These are phyloP conservation scores for Solanum megistacrolobum DNA, from an alignment of 257 asterid genomes.

Conservation along the genomic window DNA sequence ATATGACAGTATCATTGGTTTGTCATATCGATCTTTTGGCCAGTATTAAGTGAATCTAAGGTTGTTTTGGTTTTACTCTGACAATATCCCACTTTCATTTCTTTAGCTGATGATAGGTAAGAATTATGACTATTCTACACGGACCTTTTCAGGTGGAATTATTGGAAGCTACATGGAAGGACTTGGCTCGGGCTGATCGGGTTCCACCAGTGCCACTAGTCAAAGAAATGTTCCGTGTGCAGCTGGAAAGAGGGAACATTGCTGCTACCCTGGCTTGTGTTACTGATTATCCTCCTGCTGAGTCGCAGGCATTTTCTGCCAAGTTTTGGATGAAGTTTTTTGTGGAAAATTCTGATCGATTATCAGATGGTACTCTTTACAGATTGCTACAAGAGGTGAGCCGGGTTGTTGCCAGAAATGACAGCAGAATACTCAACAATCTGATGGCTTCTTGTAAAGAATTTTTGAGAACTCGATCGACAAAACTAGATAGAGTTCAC, in stretches of 20 bases:
- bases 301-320: conserved; percentile 40
- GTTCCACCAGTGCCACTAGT: conserved; percentile 49
- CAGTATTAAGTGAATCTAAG: background rate
- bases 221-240: conserved; percentile 50
- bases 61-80: background rate
- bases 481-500: background rate
- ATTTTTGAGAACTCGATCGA: conserved; percentile 14
- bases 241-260: conserved; percentile 40
- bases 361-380: conserved; percentile 25
- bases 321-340: conserved; percentile 66
- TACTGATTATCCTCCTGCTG: conserved; percentile 28
- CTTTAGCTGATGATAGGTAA: background rate
- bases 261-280: conserved; percentile 47
- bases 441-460: conserved; percentile 47
- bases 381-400: conserved; percentile 28
- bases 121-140: background rate
- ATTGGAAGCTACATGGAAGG: conserved; percentile 69
- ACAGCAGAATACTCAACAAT: conserved; percentile 29
- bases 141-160: conserved; percentile 32
- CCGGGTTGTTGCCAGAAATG: conserved; percentile 8
- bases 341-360: conserved; percentile 26
- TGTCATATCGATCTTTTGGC: background rate
- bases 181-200: conserved; percentile 40
- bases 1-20: background rate
- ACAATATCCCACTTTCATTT: background rate